Conservation (phyloP, 805 yeast species). For the Saturnispora diversa region DNA sequence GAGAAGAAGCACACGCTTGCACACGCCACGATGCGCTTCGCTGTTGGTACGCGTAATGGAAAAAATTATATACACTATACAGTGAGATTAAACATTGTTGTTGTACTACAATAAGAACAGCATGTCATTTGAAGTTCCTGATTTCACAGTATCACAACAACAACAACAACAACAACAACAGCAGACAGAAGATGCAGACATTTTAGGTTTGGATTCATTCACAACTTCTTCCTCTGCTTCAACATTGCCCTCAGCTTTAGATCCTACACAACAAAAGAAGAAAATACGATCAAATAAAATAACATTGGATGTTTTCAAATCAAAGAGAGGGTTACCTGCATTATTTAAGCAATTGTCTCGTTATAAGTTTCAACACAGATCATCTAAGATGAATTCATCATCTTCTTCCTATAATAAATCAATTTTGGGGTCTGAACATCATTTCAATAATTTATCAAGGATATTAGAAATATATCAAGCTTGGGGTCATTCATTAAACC, state of each 20-base stretch:
- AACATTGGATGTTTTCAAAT: conserved; percentile 43
- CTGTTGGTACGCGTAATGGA: too few species aligned
- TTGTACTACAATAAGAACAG: background rate
- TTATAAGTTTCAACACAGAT: conserved; percentile 26
- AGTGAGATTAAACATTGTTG: too few species aligned
- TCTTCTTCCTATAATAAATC: conserved; percentile 11
- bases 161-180: background rate
- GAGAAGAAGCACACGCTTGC: too few species aligned
- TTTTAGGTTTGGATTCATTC: conserved; percentile 20
- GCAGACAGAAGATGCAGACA: conserved; percentile 19
- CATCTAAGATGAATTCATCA: conserved; percentile 14
- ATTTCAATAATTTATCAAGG: conserved; percentile 40
- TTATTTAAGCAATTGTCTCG: conserved; percentile 33
- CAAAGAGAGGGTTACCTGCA: conserved; percentile 50
- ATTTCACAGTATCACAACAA: background rate
- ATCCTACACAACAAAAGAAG: conserved; percentile 20
- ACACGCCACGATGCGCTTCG: too few species aligned
- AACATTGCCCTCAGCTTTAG: background rate
- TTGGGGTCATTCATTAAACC: conserved; percentile 72
- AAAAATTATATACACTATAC: too few species aligned
- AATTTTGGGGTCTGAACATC: conserved; percentile 32
- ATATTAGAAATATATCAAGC: conserved; percentile 53
- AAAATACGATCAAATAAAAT: conserved; percentile 33
- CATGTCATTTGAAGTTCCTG: background rate
- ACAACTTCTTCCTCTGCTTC: background rate